Base-by-base conservation (phyloP, 768 basidiomycete species). In the Gymnopilus dilepis region DNA sequence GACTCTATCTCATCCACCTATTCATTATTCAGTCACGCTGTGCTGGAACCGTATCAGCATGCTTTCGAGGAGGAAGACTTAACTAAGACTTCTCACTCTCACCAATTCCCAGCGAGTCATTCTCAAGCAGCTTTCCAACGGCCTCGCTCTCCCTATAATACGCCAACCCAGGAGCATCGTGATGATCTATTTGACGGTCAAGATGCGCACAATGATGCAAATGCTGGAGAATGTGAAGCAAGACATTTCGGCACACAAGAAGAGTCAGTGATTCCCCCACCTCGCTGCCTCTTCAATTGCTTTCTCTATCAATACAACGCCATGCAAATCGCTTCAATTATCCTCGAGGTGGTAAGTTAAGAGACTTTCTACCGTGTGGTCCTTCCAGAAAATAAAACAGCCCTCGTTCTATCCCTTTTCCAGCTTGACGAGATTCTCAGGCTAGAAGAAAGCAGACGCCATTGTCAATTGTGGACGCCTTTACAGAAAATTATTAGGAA, bases 261-360 rank as follows among this genome's bases (percentile, higher is more conserved):
- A 2, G 73, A 73, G 17, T 70, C 72, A 11, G 62, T 74, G 19
- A 73, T 80, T 30, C 62, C 0, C 24, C 59, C 64, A 8, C 90
- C 92, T 72, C 84, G 86, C 38, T 85, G 87, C 69, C 75, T 93
- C 7, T 93, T 93, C 65, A 77, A 90, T 58, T 89, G 87, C 52
- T 92, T 88, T 65, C 82, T 90, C 28, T 92, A 90, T 69, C 89
- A 93, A 59, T 84, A 82, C 64, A 83, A 83, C 63, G 67, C 82
- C 26, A 74, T 80, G 22, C 79, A 78, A 53, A 73, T 81, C 26
- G 68, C 78, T 1, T 68, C 57, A 1, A 74, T 78, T 43, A 59
- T 81, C 0, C 59, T 78, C 11, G 77, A 79, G 43, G 80, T 81
- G 79, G 82, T 82, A 55, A 41, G 76, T 65, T 15, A 8, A 31